Base-by-base conservation (phyloP, 2,329 filamentous ascomycete species). In the Neonectria neomacrospora region DNA sequence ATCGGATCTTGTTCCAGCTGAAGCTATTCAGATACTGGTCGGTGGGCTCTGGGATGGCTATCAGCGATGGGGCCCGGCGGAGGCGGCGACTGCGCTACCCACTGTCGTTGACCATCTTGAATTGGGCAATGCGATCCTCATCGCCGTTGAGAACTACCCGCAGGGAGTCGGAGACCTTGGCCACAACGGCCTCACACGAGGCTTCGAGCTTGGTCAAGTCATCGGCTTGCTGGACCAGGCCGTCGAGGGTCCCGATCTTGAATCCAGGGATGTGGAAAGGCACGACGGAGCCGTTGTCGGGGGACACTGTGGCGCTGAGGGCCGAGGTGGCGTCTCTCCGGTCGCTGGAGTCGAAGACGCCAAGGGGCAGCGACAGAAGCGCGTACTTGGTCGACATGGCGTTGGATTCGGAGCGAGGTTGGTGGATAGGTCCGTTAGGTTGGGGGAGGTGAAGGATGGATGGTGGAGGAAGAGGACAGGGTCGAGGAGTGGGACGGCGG, bases 1-100 rank as follows among this genome's bases (percentile, higher is more conserved):
- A 99, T 78, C 97, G 96, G 80, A 97, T 93, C 80, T 96, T 97
- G 82, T 98, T 98, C 96, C 96, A 99, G 69, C 88, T 87, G 80
- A 98, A 99, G 58, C 87, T 90, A 75, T 90, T 88, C 48, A 99
- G 83, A 77, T 98, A 99, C 77, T 95, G 91, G 73, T 97, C 95
- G 64, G 95, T 94, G n/a, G 96, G 94, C 79, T 97, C 95, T 98
- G 77, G 37, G 61, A 65, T 30, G 9, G 67, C 66, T 41, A 70
- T 78, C 69, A 79, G 73, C 58, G 54, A 48, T 50, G 37, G 28
- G 32, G 39, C n/a, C 39, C 20, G 23, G 18, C 30, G 45, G 28
- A 23, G 8, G n/a, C 18, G 26, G 41, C 26, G 28, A 42, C 22
- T 32, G 55, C 63, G 45, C 63, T 53, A 73, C 91, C 78, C 82